phyloP scores from a whole-genome alignment of 2,329 filamentous ascomycete genomes.

The Monilinia fructicola region DNA sequence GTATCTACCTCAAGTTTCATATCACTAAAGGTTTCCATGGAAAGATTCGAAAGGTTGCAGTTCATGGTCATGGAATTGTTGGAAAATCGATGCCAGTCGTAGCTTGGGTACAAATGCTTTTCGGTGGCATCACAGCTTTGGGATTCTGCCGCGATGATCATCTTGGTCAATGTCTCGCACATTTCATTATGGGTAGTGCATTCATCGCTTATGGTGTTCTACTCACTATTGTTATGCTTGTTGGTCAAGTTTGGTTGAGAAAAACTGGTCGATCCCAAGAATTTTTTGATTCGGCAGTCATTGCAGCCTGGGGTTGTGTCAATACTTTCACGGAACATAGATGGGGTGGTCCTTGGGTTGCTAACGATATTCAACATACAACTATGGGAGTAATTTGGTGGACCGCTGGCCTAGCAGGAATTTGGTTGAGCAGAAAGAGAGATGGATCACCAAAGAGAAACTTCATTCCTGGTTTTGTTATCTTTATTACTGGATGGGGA shows the following conservation, averaged over 20 bases:
- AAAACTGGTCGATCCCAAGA: slow-evolving; percentile 86
- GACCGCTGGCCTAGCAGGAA: slow-evolving; percentile 84
- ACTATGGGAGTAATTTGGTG: slow-evolving; percentile 99
- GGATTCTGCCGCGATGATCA: slow-evolving; percentile 94
- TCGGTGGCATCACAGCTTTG: slow-evolving; percentile 87
- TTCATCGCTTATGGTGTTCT: slow-evolving; percentile 94
- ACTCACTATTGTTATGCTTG: slow-evolving; percentile 80
- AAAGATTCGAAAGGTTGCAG: slow-evolving; percentile 69
- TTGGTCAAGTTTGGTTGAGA: slow-evolving; percentile 84
- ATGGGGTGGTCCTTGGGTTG: slow-evolving; percentile 86
- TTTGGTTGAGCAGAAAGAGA: slow-evolving; percentile 86
- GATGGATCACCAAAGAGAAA: slow-evolving; percentile 88
- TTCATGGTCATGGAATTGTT: slow-evolving; percentile 73
- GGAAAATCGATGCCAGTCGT: slow-evolving; percentile 86
- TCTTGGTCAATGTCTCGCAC: slow-evolving; percentile 85
- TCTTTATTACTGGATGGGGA: slow-evolving; percentile 88
- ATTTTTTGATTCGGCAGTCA: slow-evolving; percentile 91
- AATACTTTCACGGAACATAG: slow-evolving; percentile 98
- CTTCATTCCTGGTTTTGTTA: slow-evolving; percentile 86
- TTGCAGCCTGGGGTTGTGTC: slow-evolving; percentile 92
- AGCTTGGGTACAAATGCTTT: slow-evolving; percentile 91
- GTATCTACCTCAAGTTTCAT: slow-evolving; percentile 85
- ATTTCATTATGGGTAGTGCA: slow-evolving; percentile 98
- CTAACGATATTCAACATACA: slow-evolving; percentile 95
- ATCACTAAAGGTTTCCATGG: slow-evolving; percentile 81